Conservation (phyloP, 805 yeast species). For the Cyberlindnera subsufficiens region DNA sequence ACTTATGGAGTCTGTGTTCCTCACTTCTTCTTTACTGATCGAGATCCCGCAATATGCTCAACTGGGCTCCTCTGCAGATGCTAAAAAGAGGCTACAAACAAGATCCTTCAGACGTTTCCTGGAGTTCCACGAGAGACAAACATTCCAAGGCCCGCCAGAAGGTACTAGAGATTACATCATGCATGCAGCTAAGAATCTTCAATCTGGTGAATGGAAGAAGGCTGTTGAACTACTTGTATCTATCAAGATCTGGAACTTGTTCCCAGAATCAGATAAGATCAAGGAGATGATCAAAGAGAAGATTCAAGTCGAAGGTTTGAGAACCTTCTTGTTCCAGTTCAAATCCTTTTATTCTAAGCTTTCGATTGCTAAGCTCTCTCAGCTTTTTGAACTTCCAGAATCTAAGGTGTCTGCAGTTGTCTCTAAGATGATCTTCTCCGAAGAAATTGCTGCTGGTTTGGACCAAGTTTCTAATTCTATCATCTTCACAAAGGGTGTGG, state of each 20-base stretch:
- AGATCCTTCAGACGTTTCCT: conserved; percentile 88
- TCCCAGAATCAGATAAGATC: conserved; percentile 62
- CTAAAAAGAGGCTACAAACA: conserved; percentile 58
- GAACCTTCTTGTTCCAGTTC: conserved; percentile 88
- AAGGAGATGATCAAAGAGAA: conserved; percentile 68
- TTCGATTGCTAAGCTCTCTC: conserved; percentile 58
- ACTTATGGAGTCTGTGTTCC: conserved; percentile 87
- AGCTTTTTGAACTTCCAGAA: conserved; percentile 57
- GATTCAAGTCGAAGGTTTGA: conserved; percentile 83
- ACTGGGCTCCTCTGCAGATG: conserved; percentile 44
- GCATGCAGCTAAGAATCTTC: conserved; percentile 85
- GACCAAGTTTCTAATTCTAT: conserved; percentile 60
- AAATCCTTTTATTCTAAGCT: conserved; percentile 71
- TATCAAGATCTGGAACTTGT: conserved; percentile 81
- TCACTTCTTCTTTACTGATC: conserved; percentile 81
- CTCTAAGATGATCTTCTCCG: conserved; percentile 68
- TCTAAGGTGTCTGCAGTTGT: conserved; percentile 56
- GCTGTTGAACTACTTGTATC: conserved; percentile 67
- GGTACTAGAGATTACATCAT: conserved; percentile 89
- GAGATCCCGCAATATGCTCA: conserved; percentile 91
- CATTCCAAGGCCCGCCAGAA: conserved; percentile 97
- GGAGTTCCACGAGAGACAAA: conserved; percentile 90
- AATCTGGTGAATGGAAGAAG: conserved; percentile 83
- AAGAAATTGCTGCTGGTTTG: conserved; percentile 71
- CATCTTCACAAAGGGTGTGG: conserved; percentile 70